Base-by-base conservation (phyloP, 2,329 filamentous ascomycete species). In the Clarireedia monteithiana region DNA sequence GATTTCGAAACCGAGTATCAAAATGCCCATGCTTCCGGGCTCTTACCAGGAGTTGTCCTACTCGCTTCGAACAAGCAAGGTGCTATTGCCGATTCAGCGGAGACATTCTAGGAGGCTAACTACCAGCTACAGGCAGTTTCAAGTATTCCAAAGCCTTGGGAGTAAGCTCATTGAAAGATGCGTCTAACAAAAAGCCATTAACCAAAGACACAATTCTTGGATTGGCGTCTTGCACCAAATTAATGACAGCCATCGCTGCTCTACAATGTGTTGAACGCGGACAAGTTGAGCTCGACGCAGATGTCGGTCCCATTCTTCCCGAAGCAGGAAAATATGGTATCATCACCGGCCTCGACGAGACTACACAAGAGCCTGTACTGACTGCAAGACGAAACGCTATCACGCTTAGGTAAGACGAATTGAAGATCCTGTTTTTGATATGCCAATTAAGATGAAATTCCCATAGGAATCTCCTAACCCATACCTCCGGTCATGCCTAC, bases 131-230 rank as follows among this genome's bases (percentile, higher is more conserved):
- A 74, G 71, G 68, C 2, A 66, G 63, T 2, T 72, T 72, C 61
- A 60, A 48, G 5, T 75, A 74, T 55, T 55, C 61, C 34, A 68
- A 69, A 53, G 52, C 64, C 1, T 71, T 74, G 36, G 72, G 72
- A 2, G 59, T 55, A 5, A 65, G 66, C 1, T 67, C 68, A n/a
- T 60, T 77, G 74, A 74, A 83, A 6, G 78, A 79, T 0, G 78
- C 76, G 0, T 78, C 76, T 59, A 80, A 79, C n/a, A 30, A 27
- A 4, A 75, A 81, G 49, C 72, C 76, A 3, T 82, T 87, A 77
- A 76, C 76, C 0, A 68, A 81, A 0, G 82, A 88, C 42, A 81
- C 73, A 5, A 71, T 82, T 0, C 87, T 84, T 63, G 82, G 77
- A 77, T 71, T 83, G 3, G 80, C 79, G 0, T 81, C 78, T 0